Evolutionary conservation across 805 yeast species (phyloP).

Genomic region (Ogataea henricii): DNA sequence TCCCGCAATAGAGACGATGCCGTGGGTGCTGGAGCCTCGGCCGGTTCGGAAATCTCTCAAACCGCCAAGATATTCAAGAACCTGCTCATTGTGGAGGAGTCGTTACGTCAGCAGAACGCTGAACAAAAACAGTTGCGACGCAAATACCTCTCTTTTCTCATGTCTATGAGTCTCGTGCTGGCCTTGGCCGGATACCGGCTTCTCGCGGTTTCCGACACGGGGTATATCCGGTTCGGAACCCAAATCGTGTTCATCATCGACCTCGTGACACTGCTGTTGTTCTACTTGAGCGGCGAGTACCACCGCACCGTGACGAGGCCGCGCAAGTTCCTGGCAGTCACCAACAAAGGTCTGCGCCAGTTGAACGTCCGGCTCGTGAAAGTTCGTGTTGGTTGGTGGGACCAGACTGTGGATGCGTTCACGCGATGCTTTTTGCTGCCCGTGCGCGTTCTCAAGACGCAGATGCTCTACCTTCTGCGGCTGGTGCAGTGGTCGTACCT

Average conservation of each 20-base stretch:
- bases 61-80: conserved; percentile 79
- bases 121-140: conserved; percentile 67
- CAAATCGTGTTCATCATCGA: conserved; percentile 64
- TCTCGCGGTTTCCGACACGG: conserved; percentile 24
- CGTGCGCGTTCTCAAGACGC: conserved; percentile 16
- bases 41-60: conserved; percentile 28
- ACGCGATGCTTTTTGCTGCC: conserved; percentile 20
- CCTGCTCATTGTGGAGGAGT: conserved; percentile 80
- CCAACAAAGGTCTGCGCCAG: conserved; percentile 88
- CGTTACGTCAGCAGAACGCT: conserved; percentile 77
- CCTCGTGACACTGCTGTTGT: conserved; percentile 68
- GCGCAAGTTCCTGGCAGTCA: conserved; percentile 71
- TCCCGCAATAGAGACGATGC: conserved; percentile 19
- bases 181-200: conserved; percentile 40
- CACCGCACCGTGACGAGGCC: conserved; percentile 81
- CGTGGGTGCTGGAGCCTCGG: conserved; percentile 5
- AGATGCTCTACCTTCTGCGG: conserved; percentile 8
- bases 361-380: conserved; percentile 77
- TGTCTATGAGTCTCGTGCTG: conserved; percentile 43
- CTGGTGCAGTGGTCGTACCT: conserved; percentile 12
- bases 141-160: conserved; percentile 58
- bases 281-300: conserved; percentile 89
- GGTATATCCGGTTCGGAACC: conserved; percentile 40
- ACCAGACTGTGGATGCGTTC: conserved; percentile 28
- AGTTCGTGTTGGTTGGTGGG: conserved; percentile 45